These are phyloP conservation scores for Schizochytrium sp. DNA, from an alignment of 108 stramenopile genomes.

Conservation along the genomic window DNA sequence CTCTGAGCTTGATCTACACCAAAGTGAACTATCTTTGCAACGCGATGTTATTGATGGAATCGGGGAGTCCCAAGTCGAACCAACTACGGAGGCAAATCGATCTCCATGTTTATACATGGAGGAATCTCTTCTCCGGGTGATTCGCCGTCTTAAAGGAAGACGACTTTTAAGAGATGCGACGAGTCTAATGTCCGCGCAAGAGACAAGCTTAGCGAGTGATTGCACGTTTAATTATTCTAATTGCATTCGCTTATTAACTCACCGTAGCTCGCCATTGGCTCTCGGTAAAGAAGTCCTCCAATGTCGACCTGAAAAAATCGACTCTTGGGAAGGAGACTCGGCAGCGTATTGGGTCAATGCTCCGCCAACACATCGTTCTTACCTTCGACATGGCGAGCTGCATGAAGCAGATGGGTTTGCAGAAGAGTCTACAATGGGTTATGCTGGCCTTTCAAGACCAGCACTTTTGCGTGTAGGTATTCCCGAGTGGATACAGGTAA, in stretches of 20 bases:
- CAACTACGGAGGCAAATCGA: not conserved
- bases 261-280: not conserved
- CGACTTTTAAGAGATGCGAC: not conserved
- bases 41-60: not conserved
- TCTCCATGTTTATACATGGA: conserved; percentile 17
- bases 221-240: conserved; percentile 49
- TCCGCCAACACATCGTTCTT: conserved; percentile 21
- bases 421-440: not conserved
- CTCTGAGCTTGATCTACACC: not conserved
- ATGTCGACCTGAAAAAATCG: not conserved
- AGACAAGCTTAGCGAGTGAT: conserved; percentile 24
- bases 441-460: not conserved
- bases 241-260: not conserved
- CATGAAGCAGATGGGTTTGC: not conserved
- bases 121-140: not conserved
- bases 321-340: conserved; percentile 11
- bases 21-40: not conserved
- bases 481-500: conserved; percentile 38
- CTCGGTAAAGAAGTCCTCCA: not conserved
- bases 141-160: conserved; percentile 33
- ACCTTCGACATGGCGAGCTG: not conserved
- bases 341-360: not conserved
- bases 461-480: conserved; percentile 20
- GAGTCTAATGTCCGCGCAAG: not conserved
- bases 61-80: not conserved